Evolutionary conservation across 306 rosid species (phyloP).

Genomic region (Canavalia ensiformis): DNA sequence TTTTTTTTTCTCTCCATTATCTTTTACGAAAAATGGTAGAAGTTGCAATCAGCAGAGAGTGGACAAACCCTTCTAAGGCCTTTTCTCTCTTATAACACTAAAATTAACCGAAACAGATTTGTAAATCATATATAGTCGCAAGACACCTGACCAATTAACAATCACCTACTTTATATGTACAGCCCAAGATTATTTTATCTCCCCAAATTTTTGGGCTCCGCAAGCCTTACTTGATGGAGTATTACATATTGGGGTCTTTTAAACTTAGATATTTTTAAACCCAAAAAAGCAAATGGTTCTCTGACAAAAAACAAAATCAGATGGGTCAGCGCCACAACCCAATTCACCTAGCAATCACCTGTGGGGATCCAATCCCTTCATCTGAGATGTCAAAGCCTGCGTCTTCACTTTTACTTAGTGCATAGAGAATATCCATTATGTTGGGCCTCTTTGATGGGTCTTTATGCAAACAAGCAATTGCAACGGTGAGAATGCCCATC

Average conservation of each 20-base stretch:
- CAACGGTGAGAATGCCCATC: conserved; percentile 63
- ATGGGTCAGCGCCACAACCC: not conserved
- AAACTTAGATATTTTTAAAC: too few species aligned
- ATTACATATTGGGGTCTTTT: not conserved
- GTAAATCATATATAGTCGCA: too few species aligned
- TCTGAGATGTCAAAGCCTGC: conserved; percentile 72
- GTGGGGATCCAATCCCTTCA: conserved; percentile 61
- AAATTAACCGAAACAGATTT: too few species aligned
- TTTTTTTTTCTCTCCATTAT: too few species aligned
- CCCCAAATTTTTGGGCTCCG: not conserved
- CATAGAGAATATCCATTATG: conserved; percentile 86
- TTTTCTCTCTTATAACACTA: too few species aligned
- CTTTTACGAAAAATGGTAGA: too few species aligned
- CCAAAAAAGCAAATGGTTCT: not conserved
- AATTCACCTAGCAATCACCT: conserved; percentile 64
- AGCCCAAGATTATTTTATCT: too few species aligned
- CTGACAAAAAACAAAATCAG: not conserved
- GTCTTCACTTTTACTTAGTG: conserved; percentile 78
- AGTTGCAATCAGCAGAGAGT: too few species aligned
- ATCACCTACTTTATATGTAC: too few species aligned
- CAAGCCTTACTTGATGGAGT: not conserved
- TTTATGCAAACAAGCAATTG: conserved; percentile 76
- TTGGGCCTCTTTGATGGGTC: conserved; percentile 83
- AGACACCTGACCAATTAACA: too few species aligned
- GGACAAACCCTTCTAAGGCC: too few species aligned